phyloP scores from a whole-genome alignment of 371 early-diverging fungal genomes.

The Phascolomyces articulosus region DNA sequence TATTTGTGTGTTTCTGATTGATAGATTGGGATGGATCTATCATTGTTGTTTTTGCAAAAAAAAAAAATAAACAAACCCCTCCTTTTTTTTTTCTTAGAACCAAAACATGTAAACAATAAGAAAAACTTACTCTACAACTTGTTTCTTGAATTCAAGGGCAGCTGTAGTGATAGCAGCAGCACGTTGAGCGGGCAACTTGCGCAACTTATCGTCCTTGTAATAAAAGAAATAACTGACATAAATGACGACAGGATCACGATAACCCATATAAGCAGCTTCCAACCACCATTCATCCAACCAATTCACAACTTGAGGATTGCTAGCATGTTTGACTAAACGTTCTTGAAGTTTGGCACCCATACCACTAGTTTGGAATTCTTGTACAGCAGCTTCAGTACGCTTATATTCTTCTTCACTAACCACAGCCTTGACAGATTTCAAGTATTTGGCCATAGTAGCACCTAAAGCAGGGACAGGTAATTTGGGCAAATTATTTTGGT shows the following conservation, averaged over 20 bases:
- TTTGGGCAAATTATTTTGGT: slow-evolving; percentile 75
- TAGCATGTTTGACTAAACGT: slow-evolving; percentile 74
- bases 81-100: neutral
- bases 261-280: slow-evolving; percentile 90
- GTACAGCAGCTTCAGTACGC: slow-evolving; percentile 69
- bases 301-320: slow-evolving; percentile 69
- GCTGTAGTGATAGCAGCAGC: slow-evolving; percentile 90
- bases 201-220: slow-evolving; percentile 82
- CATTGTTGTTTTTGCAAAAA: too few relatives aligned
- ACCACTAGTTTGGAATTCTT: slow-evolving; percentile 83
- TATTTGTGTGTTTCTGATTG: too few relatives aligned
- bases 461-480: slow-evolving; percentile 89
- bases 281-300: slow-evolving; percentile 98
- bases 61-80: too few relatives aligned
- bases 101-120: neutral
- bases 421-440: slow-evolving; percentile 77
- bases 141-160: slow-evolving; percentile 84
- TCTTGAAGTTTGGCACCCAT: slow-evolving; percentile 82
- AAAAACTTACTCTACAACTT: slow-evolving; percentile 65
- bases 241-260: slow-evolving; percentile 94
- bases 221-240: slow-evolving; percentile 86
- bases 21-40: too few relatives aligned
- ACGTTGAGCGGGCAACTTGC: slow-evolving; percentile 77
- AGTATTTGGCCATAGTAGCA: slow-evolving; percentile 83
- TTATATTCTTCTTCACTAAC: slow-evolving; percentile 74